Evolutionary conservation across 805 yeast species (phyloP), one percentile per base, ranked within the genome.

Genomic region (Candida qinlingensis): DNA sequence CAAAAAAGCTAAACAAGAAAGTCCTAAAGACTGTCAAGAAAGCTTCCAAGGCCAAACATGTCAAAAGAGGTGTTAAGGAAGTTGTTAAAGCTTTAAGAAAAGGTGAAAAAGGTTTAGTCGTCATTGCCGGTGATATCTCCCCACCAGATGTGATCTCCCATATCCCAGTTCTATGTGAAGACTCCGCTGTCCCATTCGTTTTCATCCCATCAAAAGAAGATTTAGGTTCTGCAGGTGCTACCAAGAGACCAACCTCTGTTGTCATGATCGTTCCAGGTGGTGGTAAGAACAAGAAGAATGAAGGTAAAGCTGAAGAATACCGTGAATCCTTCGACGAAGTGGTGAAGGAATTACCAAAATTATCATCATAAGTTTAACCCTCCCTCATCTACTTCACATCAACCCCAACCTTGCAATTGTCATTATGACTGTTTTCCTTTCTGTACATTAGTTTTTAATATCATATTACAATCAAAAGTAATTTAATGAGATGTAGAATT

Each of bases 201-300:
- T 94, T 94, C 70, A 81, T 94, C 54, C 99, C 99, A 62, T 90
- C 97, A 44, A 94, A 94, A 73, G 97, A 94, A 74, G 98, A 94
- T 66, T 79, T 94, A 57, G 99, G 99, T 35, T 87, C 96, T 54
- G 99, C 99, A 28, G 98, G 98, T 65, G 96, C 97, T 53, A 94
- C 99, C 49, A 94, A 94, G 77, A 86, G 99, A 77, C 98, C 99
- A 59, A 94, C 99, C 37, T 89, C 97, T 37, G 91, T 96, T 68
- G 96, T 94, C 31, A 88, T 94, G 89, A 80, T 94, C 60, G 94
- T 91, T 47, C 99, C 99, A 61, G 96, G 96, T 50, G 96, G 96
- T 48, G 90, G 91, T 52, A 79, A 87, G 63, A 85, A 83, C 74
- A 85, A 84, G 69, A 84, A 81, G 59, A 77, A 74, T 50, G 79